Evolutionary conservation across 805 yeast genomes (phyloP), one percentile per base, ranked within the genome.

Genomic region (Metschnikowia matae): DNA sequence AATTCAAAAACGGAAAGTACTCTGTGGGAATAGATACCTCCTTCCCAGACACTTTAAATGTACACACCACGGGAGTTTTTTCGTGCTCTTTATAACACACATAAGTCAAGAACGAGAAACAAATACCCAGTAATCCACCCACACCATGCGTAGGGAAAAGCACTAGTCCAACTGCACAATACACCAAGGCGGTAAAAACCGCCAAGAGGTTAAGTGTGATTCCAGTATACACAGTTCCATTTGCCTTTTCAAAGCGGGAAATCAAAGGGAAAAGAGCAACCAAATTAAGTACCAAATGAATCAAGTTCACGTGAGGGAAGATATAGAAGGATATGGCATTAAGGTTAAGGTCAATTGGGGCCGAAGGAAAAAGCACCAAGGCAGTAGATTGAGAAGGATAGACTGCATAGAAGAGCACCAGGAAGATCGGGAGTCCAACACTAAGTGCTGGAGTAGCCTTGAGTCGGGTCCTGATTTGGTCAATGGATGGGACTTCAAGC

Each of bases 201-300:
- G 96, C 87, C 44, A 85, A 66, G 23, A 87, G 56, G 63, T 89
- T 89, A 50, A 90, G 70, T 14, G 89, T 83, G 42, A 90, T 73
- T 3, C 95, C 96, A 3, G 96, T 86, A 65, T 88, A 81, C 2
- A 89, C 85, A 0, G 97, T 89, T 5, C 97, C 97, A 60, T 88
- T 85, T 20, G 68, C 63, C 49, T 75, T 70, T 71, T 89, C 97
- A 65, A 84, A 89, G 46, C 74, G 72, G 11, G 84, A 71, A 59
- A 89, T 64, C 18, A 87, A 82, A 0, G 85, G 78, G 51, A 78
- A 71, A 41, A 89, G 62, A 1, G 85, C 77, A 36, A 81, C 52
- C 7, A 80, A 50, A 59, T 88, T 89, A 58, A 85, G 67, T 3
- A 78, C 42, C 63, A 89, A 69, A 63, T 89, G 96, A 46, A 83